A percentile compares a stretch with the other conserved stretches of the same genome.
These are phyloP conservation scores for Populus hybrid DNA, from an alignment of 441 rosid genomes.

Conservation along the genomic window DNA sequence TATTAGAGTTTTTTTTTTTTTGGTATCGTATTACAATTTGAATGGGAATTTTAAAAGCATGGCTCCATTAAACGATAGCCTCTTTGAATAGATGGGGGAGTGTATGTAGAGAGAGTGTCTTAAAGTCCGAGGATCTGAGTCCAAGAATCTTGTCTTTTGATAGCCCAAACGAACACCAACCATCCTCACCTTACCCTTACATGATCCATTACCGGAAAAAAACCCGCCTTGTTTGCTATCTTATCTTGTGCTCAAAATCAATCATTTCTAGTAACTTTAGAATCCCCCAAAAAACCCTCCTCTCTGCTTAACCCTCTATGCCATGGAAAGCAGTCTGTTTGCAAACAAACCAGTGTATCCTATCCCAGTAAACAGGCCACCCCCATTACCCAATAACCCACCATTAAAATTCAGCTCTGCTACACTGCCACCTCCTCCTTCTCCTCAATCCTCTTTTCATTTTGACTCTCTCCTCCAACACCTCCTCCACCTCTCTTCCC, in stretches of 20 bases:
- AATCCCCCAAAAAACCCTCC: neutral
- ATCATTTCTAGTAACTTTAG: neutral
- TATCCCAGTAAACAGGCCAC: conserved; percentile 35
- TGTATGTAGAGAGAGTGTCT: too few species aligned
- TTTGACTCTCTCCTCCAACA: conserved; percentile 72
- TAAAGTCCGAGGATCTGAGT: neutral
- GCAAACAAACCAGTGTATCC: conserved; percentile 60
- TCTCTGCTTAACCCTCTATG: neutral
- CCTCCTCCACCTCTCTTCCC: conserved; percentile 66
- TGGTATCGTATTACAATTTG: too few species aligned
- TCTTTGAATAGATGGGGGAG: too few species aligned
- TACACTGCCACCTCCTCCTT: conserved; percentile 44
- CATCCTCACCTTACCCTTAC: neutral
- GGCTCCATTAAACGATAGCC: too few species aligned
- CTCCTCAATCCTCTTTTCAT: conserved; percentile 45
- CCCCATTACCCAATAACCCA: conserved; percentile 22
- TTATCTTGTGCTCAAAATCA: neutral
- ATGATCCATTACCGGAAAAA: neutral
- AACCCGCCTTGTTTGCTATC: neutral
- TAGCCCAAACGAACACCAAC: neutral
- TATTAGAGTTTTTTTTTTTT: too few species aligned
- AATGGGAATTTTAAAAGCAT: too few species aligned
- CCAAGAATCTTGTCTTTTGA: neutral
- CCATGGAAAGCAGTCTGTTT: conserved; percentile 74
- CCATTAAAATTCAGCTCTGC: conserved; percentile 66